Evolutionary conservation across 495 filamentous ascomycete species (phyloP).

Genomic region (Symbiotaphrina buchneri): DNA sequence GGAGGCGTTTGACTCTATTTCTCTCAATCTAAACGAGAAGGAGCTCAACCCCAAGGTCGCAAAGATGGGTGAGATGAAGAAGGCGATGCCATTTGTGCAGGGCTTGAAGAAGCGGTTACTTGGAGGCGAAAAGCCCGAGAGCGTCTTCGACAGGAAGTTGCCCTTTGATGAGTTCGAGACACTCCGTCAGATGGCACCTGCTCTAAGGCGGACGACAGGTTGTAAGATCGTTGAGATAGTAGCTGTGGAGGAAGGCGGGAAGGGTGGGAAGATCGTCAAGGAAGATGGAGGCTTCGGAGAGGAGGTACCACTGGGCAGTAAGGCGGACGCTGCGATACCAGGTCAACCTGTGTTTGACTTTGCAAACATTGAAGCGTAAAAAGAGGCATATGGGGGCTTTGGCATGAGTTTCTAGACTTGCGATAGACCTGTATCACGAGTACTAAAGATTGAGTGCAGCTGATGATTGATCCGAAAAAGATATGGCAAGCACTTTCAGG

Average conservation of each 20-base stretch:
- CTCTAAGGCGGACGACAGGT: conserved; percentile 13
- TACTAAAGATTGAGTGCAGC: neutral
- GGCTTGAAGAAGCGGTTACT: conserved; percentile 58
- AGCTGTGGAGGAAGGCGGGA: conserved; percentile 15
- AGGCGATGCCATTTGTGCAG: conserved; percentile 95
- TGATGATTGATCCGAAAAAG: too few species aligned
- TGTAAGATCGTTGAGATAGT: conserved; percentile 17
- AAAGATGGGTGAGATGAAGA: conserved; percentile 81
- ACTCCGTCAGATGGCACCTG: conserved; percentile 17
- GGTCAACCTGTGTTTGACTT: conserved; percentile 13
- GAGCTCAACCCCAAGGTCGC: conserved; percentile 46
- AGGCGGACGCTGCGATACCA: conserved; percentile 11
- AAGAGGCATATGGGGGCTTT: neutral
- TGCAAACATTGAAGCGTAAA: conserved; percentile 9
- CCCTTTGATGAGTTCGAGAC: conserved; percentile 66
- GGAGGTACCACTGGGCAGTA: conserved; percentile 7
- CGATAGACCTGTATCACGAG: too few species aligned
- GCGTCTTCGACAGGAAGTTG: conserved; percentile 61
- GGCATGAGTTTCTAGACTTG: too few species aligned
- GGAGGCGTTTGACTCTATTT: conserved; percentile 31
- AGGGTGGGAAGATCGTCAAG: conserved; percentile 9
- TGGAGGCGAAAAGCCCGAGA: conserved; percentile 27
- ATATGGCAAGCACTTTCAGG: too few species aligned
- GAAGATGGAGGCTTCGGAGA: conserved; percentile 7
- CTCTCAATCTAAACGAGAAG: conserved; percentile 49